Percentiles rank a stretch among this genome's conserved stretches.
phyloP scores from a whole-genome alignment of 2,329 filamentous ascomycete species.

The Thielaviopsis euricoi region DNA sequence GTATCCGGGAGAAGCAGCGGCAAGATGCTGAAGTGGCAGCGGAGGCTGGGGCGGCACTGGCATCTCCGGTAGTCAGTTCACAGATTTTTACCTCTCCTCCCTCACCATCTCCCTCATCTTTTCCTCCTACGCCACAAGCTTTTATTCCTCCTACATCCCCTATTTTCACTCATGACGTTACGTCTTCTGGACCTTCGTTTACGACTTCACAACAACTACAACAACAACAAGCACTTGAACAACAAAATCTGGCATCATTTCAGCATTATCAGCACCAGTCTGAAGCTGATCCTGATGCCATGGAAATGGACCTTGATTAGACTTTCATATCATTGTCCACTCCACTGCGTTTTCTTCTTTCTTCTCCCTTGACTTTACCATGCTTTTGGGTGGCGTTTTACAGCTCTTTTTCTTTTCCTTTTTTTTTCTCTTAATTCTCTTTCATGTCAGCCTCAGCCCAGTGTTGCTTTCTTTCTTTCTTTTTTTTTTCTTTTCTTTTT shows the following conservation, averaged over 20 bases:
- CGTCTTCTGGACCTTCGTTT: not conserved
- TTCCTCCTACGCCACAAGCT: not conserved
- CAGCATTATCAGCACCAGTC: slow-evolving; percentile 4
- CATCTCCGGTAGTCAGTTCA: not conserved
- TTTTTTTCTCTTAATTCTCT: not conserved
- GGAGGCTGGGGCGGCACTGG: not conserved
- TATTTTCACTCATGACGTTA: not conserved
- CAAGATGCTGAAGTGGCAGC: slow-evolving; percentile 11
- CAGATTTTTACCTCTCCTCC: not conserved
- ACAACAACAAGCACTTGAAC: not conserved
- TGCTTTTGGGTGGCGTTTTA: not conserved
- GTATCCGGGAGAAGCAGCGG: slow-evolving; percentile 44
- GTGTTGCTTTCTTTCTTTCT: not conserved
- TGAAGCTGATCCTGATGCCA: slow-evolving; percentile 7
- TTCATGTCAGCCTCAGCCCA: slow-evolving; percentile 5
- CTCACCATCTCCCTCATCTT: not conserved
- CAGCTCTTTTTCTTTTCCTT: not conserved
- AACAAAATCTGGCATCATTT: not conserved
- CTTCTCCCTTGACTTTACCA: not conserved
- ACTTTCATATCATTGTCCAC: not conserved
- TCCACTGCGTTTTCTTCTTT: not conserved
- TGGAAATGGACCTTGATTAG: slow-evolving; percentile 11
- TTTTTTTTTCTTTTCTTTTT: not conserved
- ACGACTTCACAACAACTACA: not conserved
- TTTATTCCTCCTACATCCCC: not conserved